phyloP scores from a whole-genome alignment of 176 grass and related monocot genomes.

The Triticum urartu region DNA sequence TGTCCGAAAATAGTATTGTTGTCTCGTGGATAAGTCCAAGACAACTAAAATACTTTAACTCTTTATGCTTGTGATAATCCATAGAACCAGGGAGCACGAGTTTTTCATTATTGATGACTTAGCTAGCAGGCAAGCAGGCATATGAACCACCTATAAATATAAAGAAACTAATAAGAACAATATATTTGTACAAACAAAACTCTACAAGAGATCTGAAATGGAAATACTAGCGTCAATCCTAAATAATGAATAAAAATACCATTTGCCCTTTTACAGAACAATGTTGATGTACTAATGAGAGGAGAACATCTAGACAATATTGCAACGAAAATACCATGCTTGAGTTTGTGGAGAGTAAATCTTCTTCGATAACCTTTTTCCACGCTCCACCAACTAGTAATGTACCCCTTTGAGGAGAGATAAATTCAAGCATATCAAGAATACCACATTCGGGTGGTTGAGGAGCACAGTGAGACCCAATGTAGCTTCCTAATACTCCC shows the following conservation, averaged over 20 bases:
- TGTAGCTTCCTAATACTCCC: too few relatives aligned
- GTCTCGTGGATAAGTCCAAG: conserved; percentile 49
- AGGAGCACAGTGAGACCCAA: too few relatives aligned
- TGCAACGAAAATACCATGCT: too few relatives aligned
- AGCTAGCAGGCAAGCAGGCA: conserved; percentile 16
- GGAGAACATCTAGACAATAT: too few relatives aligned
- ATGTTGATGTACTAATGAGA: too few relatives aligned
- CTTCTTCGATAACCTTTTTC: too few relatives aligned
- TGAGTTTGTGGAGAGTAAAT: too few relatives aligned
- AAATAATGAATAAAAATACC: neutral
- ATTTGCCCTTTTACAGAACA: too few relatives aligned
- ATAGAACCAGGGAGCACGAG: conserved; percentile 47
- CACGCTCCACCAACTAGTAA: too few relatives aligned
- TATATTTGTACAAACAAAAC: neutral
- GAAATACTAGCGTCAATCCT: neutral
- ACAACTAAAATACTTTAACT: conserved; percentile 46
- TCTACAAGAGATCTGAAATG: neutral
- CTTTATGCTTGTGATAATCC: conserved; percentile 60
- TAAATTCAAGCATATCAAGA: too few relatives aligned
- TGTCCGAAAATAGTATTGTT: conserved; percentile 43
- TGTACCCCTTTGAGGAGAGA: too few relatives aligned
- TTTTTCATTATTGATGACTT: conserved; percentile 27
- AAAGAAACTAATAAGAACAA: neutral
- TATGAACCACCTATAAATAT: conserved; percentile 46
- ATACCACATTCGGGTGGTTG: too few relatives aligned